Evolutionary conservation across 768 basidiomycete species (phyloP).

Genomic region (Melanogaster broomeanus): DNA sequence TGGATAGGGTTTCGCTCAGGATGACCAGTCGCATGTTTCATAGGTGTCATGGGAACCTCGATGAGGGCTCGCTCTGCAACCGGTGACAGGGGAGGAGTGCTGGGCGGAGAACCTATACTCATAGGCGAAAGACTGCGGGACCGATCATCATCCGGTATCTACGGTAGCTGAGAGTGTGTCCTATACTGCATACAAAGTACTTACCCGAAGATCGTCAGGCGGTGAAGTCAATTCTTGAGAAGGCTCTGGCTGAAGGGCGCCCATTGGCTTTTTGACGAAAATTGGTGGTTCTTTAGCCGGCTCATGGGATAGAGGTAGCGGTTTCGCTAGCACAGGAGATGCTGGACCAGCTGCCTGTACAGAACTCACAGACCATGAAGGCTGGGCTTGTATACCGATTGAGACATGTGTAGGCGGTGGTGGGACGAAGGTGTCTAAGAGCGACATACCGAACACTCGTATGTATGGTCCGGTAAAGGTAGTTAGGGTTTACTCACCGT

Average conservation of each 20-base stretch:
- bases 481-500: slow-evolving; percentile 37
- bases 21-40: slow-evolving; percentile 2
- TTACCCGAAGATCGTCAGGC: slow-evolving; percentile 21
- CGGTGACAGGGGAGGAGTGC: slow-evolving; percentile 35
- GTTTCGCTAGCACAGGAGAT: slow-evolving; percentile 12
- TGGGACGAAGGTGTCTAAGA: slow-evolving; percentile 26
- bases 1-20: slow-evolving; percentile 9
- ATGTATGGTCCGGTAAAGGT: slow-evolving; percentile 11
- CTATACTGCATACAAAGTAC: slow-evolving; percentile 9
- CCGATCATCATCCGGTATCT: slow-evolving; percentile 30
- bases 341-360: slow-evolving; percentile 36
- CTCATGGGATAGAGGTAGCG: slow-evolving; percentile 2
- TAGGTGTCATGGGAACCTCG: slow-evolving; percentile 5
- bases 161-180: slow-evolving; percentile 26
- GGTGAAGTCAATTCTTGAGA: slow-evolving; percentile 16
- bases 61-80: slow-evolving; percentile 1
- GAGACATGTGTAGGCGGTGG: slow-evolving; percentile 35
- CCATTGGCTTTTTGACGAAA: slow-evolving; percentile 10
- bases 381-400: slow-evolving; percentile 48
- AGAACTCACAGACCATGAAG: slow-evolving; percentile 36
- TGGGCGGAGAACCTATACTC: slow-evolving; percentile 56
- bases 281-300: slow-evolving; percentile 9
- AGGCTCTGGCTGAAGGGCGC: neutral
- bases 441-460: slow-evolving; percentile 30
- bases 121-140: slow-evolving; percentile 60